Percentiles rank a stretch among this genome's conserved stretches.
phyloP scores from a whole-genome alignment of 345 rosid genomes.

The Ceriops tagal region DNA sequence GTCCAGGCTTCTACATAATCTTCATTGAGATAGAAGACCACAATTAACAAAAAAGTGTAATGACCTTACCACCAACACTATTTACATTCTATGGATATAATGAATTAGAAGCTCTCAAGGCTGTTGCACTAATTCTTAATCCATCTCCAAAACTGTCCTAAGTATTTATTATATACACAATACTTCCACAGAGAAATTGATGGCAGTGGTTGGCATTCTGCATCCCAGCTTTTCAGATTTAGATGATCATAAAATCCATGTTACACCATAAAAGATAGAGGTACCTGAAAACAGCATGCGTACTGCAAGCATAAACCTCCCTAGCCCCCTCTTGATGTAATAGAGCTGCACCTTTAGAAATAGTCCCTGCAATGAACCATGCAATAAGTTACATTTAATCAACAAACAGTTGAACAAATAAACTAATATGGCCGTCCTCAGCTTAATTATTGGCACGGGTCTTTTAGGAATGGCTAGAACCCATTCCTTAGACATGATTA shows the following conservation, averaged over 20 bases:
- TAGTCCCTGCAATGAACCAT: constrained; percentile 56
- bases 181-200: neutral
- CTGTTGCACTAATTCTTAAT: neutral
- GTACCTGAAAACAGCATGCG: constrained; percentile 96
- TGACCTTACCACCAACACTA: neutral
- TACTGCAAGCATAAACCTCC: constrained; percentile 91
- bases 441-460: neutral
- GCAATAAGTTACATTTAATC: constrained; percentile 13
- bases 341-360: constrained; percentile 90
- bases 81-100: neutral
- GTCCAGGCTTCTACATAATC: neutral
- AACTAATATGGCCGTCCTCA: neutral
- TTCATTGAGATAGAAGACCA: neutral
- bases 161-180: neutral
- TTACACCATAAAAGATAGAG: constrained; percentile 7
- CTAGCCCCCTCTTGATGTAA: constrained; percentile 97
- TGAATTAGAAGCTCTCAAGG: neutral
- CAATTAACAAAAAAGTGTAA: neutral
- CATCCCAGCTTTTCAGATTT: constrained; percentile 3
- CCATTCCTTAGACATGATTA: neutral
- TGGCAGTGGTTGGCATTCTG: neutral
- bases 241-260: neutral
- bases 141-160: neutral
- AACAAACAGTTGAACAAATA: neutral
- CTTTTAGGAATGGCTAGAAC: too few species aligned